Conservation (phyloP, 768 basidiomycete species). For the Cyclocybe aegerita region DNA sequence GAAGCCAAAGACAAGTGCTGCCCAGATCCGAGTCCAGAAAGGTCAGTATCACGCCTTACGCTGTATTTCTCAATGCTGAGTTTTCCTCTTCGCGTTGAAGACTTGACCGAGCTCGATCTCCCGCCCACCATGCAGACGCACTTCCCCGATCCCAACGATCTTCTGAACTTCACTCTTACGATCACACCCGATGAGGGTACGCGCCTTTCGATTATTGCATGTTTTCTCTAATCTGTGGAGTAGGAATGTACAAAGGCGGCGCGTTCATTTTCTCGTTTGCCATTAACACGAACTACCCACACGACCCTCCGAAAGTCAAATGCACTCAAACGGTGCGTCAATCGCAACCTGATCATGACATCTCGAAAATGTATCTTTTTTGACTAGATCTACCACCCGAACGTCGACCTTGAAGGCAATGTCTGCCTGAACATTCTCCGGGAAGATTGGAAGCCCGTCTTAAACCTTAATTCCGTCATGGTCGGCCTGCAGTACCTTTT, state of each 20-base stretch:
- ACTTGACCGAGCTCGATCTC: constrained; percentile 94
- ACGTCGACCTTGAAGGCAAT: constrained; percentile 96
- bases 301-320: constrained; percentile 99
- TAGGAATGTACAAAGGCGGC: constrained; percentile 99
- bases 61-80: background rate
- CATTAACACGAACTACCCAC: constrained; percentile 98
- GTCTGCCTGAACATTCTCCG: constrained; percentile 98
- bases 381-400: constrained; percentile 94
- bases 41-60: constrained; percentile 44
- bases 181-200: constrained; percentile 96
- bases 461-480: constrained; percentile 98
- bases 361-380: constrained; percentile 4
- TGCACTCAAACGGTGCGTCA: constrained; percentile 84
- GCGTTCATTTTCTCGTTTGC: constrained; percentile 91
- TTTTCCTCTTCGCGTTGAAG: constrained; percentile 38
- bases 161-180: constrained; percentile 94
- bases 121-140: constrained; percentile 95
- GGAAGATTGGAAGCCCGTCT: constrained; percentile 99
- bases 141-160: constrained; percentile 90
- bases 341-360: background rate
- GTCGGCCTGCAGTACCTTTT: constrained; percentile 98
- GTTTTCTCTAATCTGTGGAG: background rate
- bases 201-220: constrained; percentile 16
- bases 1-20: constrained; percentile 97
- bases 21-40: constrained; percentile 99